Evolutionary conservation across 768 basidiomycete genomes (phyloP).

Genomic region (Arthromyces matolae): DNA sequence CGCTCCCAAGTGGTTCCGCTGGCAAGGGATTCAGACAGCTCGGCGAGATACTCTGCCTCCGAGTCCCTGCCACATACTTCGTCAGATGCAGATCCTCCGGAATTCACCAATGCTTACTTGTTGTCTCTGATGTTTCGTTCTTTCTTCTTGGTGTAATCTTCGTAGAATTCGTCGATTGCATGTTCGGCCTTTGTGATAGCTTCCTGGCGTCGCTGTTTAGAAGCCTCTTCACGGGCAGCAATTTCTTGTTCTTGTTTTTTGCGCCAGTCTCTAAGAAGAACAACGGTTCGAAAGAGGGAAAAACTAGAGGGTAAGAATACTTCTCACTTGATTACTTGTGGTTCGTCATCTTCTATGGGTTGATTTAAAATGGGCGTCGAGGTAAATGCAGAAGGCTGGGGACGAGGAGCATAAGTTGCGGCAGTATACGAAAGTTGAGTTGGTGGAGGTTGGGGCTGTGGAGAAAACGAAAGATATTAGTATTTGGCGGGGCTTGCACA

Average conservation of each 20-base stretch:
- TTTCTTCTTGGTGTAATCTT: slow-evolving; percentile 83
- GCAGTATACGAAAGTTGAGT: slow-evolving; percentile 37
- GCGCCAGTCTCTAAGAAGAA: slow-evolving; percentile 69
- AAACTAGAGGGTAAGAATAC: not conserved
- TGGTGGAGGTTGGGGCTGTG: slow-evolving; percentile 30
- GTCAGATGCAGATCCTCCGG: not conserved
- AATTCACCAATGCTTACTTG: slow-evolving; percentile 57
- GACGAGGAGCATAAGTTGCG: slow-evolving; percentile 71
- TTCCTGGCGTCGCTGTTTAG: slow-evolving; percentile 74
- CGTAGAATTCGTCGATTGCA: slow-evolving; percentile 88
- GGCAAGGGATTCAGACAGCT: slow-evolving; percentile 72
- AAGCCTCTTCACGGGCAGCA: slow-evolving; percentile 73
- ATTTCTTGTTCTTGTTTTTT: slow-evolving; percentile 85
- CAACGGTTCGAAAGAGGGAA: not conserved
- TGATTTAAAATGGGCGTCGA: slow-evolving; percentile 74
- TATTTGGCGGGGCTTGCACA: no score
- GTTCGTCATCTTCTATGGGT: slow-evolving; percentile 71
- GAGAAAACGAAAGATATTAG: no score
- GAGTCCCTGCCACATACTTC: slow-evolving; percentile 56
- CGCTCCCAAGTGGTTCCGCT: slow-evolving; percentile 95
- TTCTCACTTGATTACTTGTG: slow-evolving; percentile 80
- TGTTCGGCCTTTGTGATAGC: slow-evolving; percentile 81
- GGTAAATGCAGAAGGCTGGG: slow-evolving; percentile 66
- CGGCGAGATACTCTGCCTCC: slow-evolving; percentile 75
- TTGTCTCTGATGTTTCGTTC: slow-evolving; percentile 90